Evolutionary conservation across 257 asterid genomes (phyloP).

Genomic region (Penstemon newberryi): DNA sequence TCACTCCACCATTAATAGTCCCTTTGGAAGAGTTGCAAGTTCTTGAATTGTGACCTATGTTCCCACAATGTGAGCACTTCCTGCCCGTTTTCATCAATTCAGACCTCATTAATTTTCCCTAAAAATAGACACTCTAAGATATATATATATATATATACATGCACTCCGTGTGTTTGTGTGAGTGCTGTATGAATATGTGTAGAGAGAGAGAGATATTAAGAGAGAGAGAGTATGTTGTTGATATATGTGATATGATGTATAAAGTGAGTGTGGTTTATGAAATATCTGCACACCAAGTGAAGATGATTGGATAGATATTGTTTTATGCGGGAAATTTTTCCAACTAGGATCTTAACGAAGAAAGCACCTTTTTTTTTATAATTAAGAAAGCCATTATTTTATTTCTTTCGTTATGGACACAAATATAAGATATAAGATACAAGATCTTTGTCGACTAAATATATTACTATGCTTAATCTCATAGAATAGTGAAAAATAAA

Average conservation of each 20-base stretch:
- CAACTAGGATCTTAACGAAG: no score
- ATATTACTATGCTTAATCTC: no score
- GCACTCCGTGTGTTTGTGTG: background rate
- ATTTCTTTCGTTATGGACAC: no score
- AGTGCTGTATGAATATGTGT: background rate
- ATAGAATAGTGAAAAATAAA: no score
- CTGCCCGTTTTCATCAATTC: slow-evolving; percentile 59
- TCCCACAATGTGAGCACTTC: slow-evolving; percentile 88
- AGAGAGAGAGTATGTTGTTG: background rate
- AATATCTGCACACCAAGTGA: slow-evolving; percentile 32
- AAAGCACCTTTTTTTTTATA: no score
- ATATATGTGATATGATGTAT: slow-evolving; percentile 25
- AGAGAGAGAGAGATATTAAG: background rate
- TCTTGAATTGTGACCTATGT: slow-evolving; percentile 85
- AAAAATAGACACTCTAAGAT: background rate
- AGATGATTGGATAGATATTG: no score
- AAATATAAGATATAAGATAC: no score
- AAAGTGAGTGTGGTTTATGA: slow-evolving; percentile 38
- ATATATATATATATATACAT: slow-evolving; percentile 16
- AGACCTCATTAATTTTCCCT: no score
- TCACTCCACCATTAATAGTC: slow-evolving; percentile 35
- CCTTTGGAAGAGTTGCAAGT: slow-evolving; percentile 52
- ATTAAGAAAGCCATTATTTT: no score
- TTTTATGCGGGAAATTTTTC: no score
- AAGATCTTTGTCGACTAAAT: no score